phyloP scores from a whole-genome alignment of 805 yeast genomes.

The Teunomyces stri region DNA sequence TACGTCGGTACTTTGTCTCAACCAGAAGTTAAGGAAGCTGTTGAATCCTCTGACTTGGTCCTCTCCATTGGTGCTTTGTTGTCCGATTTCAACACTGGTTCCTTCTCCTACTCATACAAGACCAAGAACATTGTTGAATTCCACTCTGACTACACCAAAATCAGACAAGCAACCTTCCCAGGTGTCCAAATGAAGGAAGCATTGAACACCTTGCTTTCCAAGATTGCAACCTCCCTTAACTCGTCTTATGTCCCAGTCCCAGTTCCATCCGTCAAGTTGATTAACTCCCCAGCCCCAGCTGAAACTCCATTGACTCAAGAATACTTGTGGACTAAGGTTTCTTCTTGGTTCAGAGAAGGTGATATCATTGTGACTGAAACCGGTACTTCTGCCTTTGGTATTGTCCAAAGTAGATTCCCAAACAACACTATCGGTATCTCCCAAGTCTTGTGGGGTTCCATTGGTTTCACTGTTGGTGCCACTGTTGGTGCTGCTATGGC shows the following conservation, averaged over 20 bases:
- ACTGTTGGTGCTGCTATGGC: constrained; percentile 34
- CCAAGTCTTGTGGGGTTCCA: constrained; percentile 37
- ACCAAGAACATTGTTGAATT: constrained; percentile 31
- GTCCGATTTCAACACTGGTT: constrained; percentile 32
- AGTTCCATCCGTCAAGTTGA: constrained; percentile 16
- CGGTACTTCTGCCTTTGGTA: constrained; percentile 37
- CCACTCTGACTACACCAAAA: constrained; percentile 33
- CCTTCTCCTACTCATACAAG: constrained; percentile 30
- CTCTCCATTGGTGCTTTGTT: constrained; percentile 28
- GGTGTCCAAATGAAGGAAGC: constrained; percentile 32
- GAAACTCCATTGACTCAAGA: constrained; percentile 21
- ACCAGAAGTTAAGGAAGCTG: constrained; percentile 25
- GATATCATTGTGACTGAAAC: constrained; percentile 35
- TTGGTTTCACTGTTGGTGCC: constrained; percentile 36
- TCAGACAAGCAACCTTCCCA: constrained; percentile 28
- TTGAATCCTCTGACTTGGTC: constrained; percentile 26
- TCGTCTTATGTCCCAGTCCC: constrained; percentile 16
- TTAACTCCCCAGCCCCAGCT: constrained; percentile 12
- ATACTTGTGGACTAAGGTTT: constrained; percentile 30
- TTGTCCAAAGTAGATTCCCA: constrained; percentile 30
- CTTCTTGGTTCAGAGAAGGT: constrained; percentile 28
- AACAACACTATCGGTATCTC: constrained; percentile 30
- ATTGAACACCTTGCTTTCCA: constrained; percentile 17
- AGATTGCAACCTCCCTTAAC: constrained; percentile 12
- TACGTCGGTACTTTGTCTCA: constrained; percentile 29